phyloP scores from a whole-genome alignment of 352 stramenopile species.

The Pythium phragmitis region DNA sequence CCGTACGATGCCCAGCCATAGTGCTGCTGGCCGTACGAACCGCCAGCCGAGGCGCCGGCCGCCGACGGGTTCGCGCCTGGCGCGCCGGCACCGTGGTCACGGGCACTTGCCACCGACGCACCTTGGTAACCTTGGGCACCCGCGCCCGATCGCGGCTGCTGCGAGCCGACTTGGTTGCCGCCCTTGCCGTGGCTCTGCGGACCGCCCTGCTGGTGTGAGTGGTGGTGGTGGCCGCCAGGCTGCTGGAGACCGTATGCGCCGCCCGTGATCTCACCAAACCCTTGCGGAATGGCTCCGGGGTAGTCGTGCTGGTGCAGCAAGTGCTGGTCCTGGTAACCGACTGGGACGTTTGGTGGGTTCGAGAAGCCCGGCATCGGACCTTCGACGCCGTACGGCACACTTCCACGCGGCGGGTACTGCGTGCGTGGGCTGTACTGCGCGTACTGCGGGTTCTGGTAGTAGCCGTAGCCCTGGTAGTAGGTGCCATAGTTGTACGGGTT shows the following conservation, averaged over 20 bases:
- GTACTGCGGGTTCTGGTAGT: conserved; percentile 88
- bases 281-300: conserved; percentile 64
- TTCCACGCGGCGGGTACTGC: conserved; percentile 82
- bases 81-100: conserved; percentile 58
- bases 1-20: conserved; percentile 84
- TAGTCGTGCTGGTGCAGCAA: conserved; percentile 86
- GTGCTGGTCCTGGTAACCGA: conserved; percentile 84
- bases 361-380: conserved; percentile 78
- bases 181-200: conserved; percentile 72
- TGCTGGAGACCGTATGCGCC: conserved; percentile 69
- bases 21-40: conserved; percentile 50
- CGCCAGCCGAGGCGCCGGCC: conserved; percentile 27
- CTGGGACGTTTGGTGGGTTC: conserved; percentile 70
- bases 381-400: conserved; percentile 82
- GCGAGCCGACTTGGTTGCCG: conserved; percentile 34
- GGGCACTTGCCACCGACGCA: conserved; percentile 27
- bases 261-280: conserved; percentile 81
- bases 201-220: conserved; percentile 41
- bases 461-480: conserved; percentile 87
- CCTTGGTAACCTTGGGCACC: conserved; percentile 64
- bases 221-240: conserved; percentile 39
- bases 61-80: conserved; percentile 68
- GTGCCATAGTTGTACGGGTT: conserved; percentile 87
- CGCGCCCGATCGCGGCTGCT: conserved; percentile 64
- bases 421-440: conserved; percentile 84